A percentile compares a stretch with the other conserved stretches of the same genome.
These are phyloP conservation scores for Globisporangium emineosum DNA, from an alignment of 352 stramenopile species.

Conservation along the genomic window DNA sequence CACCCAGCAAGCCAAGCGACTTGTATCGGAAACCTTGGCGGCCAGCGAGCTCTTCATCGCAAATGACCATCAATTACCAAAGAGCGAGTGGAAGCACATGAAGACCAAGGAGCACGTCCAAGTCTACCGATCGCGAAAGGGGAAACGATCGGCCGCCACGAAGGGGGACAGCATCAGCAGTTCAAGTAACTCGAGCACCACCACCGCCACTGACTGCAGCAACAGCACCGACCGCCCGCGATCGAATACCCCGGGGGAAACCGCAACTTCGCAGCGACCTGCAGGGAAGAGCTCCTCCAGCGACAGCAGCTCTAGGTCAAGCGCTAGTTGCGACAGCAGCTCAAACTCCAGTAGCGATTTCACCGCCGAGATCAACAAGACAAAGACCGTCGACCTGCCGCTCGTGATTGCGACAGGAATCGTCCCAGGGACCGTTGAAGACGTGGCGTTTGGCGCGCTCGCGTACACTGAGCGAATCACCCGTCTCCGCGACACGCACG, in stretches of 20 bases:
- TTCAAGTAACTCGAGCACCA: background rate
- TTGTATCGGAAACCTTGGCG: background rate
- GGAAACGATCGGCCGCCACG: background rate
- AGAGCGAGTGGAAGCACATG: background rate
- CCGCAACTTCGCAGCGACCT: background rate
- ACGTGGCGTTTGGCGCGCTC: background rate
- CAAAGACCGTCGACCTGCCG: background rate
- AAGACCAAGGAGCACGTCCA: background rate
- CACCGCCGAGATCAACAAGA: background rate
- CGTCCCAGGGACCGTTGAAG: background rate
- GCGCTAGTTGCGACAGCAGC: background rate
- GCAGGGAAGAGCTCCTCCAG: background rate
- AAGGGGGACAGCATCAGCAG: background rate
- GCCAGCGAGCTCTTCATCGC: background rate
- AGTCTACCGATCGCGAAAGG: background rate
- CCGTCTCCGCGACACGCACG: background rate
- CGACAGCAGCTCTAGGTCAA: background rate
- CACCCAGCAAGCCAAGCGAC: background rate
- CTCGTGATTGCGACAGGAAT: background rate
- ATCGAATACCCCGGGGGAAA: background rate
- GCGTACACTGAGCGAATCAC: background rate
- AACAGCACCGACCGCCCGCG: background rate
- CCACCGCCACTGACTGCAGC: background rate
- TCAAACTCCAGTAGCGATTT: background rate
- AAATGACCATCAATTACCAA: background rate